These are phyloP conservation scores for Lasiosphaeris hirsuta DNA, from an alignment of 495 filamentous ascomycete species.

Conservation along the genomic window DNA sequence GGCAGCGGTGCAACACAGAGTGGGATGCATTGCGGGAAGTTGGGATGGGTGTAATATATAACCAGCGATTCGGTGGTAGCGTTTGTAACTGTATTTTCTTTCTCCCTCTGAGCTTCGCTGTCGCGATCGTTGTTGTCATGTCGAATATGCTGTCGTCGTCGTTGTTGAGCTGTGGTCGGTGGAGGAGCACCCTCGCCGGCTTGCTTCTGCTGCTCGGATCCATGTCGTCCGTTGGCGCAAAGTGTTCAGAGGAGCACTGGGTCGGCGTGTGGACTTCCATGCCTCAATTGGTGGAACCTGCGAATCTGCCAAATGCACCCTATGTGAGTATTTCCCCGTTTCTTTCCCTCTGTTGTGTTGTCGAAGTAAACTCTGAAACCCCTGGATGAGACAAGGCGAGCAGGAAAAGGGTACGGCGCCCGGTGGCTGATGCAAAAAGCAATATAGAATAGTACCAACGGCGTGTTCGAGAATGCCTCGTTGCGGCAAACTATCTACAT, in stretches of 20 bases:
- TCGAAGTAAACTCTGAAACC: background rate
- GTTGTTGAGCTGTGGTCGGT: background rate
- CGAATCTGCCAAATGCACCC: slow-evolving; percentile 51
- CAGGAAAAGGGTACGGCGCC: background rate
- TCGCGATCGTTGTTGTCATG: background rate
- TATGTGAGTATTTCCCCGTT: slow-evolving; percentile 42
- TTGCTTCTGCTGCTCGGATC: slow-evolving; percentile 16
- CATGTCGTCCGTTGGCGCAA: slow-evolving; percentile 8
- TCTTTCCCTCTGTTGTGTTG: background rate
- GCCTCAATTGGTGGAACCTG: slow-evolving; percentile 56
- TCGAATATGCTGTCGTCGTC: background rate
- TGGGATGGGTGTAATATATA: too few species aligned
- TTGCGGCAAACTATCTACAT: slow-evolving; percentile 61
- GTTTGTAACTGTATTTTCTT: too few species aligned
- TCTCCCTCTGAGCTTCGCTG: background rate
- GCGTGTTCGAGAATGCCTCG: slow-evolving; percentile 47
- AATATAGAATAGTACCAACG: slow-evolving; percentile 24
- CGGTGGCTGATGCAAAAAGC: background rate
- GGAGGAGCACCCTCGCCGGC: slow-evolving; percentile 15
- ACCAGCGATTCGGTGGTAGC: too few species aligned
- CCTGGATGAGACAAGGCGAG: background rate
- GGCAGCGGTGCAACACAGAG: too few species aligned
- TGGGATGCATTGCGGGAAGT: too few species aligned
- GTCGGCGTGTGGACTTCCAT: slow-evolving; percentile 56
- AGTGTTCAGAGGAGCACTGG: slow-evolving; percentile 42